These are phyloP conservation scores for Penicillium janthinellum DNA, from an alignment of 2,329 filamentous ascomycete species.

Conservation along the genomic window DNA sequence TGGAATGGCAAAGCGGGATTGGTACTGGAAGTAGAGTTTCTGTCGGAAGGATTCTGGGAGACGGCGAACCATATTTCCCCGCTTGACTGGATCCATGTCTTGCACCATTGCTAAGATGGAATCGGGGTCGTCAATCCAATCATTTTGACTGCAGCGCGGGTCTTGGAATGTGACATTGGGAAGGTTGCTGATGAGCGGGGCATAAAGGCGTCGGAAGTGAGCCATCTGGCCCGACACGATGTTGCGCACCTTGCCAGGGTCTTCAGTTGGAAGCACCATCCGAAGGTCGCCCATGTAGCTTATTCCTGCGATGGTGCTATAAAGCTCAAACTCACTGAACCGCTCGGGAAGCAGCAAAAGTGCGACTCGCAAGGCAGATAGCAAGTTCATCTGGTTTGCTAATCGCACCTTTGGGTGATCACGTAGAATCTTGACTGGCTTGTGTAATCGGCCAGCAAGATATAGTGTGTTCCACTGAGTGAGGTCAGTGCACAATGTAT, in stretches of 20 bases:
- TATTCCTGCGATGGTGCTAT: conserved; percentile 86
- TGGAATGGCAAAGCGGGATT: conserved; percentile 85
- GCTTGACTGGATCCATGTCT: conserved; percentile 87
- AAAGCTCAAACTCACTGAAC: conserved; percentile 86
- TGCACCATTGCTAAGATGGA: conserved; percentile 73
- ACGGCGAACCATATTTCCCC: conserved; percentile 94
- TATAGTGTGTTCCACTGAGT: conserved; percentile 93
- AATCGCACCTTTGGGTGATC: conserved; percentile 91
- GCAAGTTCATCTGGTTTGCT: conserved; percentile 92
- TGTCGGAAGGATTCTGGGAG: conserved; percentile 83
- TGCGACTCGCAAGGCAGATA: conserved; percentile 87
- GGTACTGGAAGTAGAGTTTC: conserved; percentile 92
- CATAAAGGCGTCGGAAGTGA: conserved; percentile 89
- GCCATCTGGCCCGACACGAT: conserved; percentile 90
- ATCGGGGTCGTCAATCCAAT: conserved; percentile 65
- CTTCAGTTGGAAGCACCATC: conserved; percentile 87
- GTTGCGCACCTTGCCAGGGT: conserved; percentile 88
- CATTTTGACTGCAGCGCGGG: conserved; percentile 56
- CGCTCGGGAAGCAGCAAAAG: conserved; percentile 78
- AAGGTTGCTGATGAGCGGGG: conserved; percentile 82
- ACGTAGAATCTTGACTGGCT: conserved; percentile 95
- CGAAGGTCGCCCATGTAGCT: conserved; percentile 96
- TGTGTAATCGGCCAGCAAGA: conserved; percentile 92
- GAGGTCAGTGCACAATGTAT: conserved; percentile 84
- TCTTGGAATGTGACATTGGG: conserved; percentile 84